phyloP scores from a whole-genome alignment of 345 rosid species.

The Raphanus raphanistrum region DNA sequence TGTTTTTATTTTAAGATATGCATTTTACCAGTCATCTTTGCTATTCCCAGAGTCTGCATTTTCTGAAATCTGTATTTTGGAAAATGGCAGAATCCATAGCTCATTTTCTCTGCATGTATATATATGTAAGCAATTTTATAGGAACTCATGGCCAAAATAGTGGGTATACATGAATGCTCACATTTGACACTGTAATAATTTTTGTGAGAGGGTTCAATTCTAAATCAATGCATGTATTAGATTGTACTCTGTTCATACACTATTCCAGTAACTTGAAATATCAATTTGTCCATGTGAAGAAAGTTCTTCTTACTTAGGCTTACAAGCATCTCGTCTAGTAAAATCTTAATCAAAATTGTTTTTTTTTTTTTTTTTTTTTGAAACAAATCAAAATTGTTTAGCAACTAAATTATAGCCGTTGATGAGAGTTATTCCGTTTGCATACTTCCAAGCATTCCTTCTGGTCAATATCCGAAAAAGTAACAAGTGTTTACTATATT shows the following conservation, averaged over 20 bases:
- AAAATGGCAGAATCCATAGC: not conserved
- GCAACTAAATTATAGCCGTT: conserved; percentile 10
- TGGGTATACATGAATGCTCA: not conserved
- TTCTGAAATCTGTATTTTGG: not conserved
- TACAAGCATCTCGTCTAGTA: conserved; percentile 4
- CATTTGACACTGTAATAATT: not conserved
- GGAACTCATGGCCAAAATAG: not conserved
- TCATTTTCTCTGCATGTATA: not conserved
- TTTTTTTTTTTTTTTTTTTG: too few species aligned
- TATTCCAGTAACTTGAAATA: not conserved
- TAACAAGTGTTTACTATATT: not conserved
- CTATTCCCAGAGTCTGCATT: not conserved
- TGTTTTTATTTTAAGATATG: not conserved
- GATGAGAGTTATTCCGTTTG: not conserved
- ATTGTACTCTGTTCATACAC: not conserved
- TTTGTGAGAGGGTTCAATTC: not conserved
- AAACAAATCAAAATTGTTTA: not conserved
- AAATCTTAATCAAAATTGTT: not conserved
- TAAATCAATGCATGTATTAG: conserved; percentile 9
- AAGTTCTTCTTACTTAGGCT: not conserved
- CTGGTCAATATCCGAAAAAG: not conserved
- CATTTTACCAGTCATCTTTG: not conserved
- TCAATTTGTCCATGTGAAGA: not conserved
- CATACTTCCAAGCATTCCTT: not conserved
- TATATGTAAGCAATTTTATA: not conserved